Conservation (phyloP, 2,329 filamentous ascomycete genomes). For the Tolypocladium pustulatum region DNA sequence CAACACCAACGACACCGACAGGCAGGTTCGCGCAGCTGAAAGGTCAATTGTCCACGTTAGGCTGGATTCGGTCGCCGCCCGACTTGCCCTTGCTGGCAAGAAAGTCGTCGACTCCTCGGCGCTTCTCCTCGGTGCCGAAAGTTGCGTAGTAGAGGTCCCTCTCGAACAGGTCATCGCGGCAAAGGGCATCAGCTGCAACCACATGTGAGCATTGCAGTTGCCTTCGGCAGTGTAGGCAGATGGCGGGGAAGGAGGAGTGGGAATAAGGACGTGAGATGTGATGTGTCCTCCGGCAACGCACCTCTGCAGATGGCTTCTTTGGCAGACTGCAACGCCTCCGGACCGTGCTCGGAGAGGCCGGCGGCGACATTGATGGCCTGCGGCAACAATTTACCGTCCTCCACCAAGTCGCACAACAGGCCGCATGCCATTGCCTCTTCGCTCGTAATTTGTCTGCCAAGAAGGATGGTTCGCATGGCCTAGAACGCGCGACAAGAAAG, state of each 20-base stretch:
- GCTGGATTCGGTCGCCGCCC: neutral
- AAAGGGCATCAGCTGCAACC: slow-evolving; percentile 13
- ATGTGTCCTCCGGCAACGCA: slow-evolving; percentile 2
- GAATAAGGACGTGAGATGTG: neutral
- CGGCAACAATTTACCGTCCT: slow-evolving; percentile 13
- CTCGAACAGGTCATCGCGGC: slow-evolving; percentile 21
- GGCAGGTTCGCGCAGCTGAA: slow-evolving; percentile 1
- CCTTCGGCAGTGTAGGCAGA: neutral
- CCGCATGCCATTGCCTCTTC: slow-evolving; percentile 14
- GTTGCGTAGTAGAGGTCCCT: slow-evolving; percentile 23
- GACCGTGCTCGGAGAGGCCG: slow-evolving; percentile 11
- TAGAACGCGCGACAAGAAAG: slow-evolving; percentile 1
- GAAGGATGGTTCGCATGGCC: slow-evolving; percentile 19
- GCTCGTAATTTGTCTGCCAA: slow-evolving; percentile 14
- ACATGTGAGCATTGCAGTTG: neutral
- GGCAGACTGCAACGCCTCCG: slow-evolving; percentile 14
- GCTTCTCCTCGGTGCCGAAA: slow-evolving; percentile 20
- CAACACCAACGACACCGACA: neutral
- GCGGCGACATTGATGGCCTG: slow-evolving; percentile 13
- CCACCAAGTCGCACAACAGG: slow-evolving; percentile 14
- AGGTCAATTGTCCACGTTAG: neutral
- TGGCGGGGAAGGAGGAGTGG: neutral
- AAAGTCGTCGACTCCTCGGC: slow-evolving; percentile 16
- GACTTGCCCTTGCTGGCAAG: slow-evolving; percentile 11
- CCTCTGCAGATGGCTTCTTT: slow-evolving; percentile 19